Evolutionary conservation across 371 early-diverging fungal species (phyloP).

Genomic region (Rhizopus stolonifer): DNA sequence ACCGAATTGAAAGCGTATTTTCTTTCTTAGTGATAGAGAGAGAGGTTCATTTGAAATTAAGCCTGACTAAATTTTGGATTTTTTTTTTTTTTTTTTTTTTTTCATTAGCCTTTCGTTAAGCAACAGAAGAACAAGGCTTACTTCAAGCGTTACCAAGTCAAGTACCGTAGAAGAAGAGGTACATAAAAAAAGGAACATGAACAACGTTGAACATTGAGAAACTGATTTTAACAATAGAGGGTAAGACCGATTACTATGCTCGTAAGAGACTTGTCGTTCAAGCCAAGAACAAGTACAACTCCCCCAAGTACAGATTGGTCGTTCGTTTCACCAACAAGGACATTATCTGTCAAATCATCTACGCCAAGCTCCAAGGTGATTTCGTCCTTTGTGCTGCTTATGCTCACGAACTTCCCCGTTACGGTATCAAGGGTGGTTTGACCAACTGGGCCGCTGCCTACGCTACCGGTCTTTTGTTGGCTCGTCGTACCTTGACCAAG

Average conservation of each 20-base stretch:
- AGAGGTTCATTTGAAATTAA: too few species aligned
- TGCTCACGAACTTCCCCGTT: conserved; percentile 97
- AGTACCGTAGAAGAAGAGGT: conserved; percentile 98
- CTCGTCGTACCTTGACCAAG: conserved; percentile 95
- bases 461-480: conserved; percentile 98
- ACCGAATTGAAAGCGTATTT: neutral
- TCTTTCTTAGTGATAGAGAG: too few species aligned
- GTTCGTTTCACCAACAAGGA: too few species aligned
- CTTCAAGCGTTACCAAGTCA: conserved; percentile 99
- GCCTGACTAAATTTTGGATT: too few species aligned
- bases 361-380: conserved; percentile 99
- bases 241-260: conserved; percentile 99
- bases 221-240: conserved; percentile 68
- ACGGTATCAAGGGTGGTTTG: conserved; percentile 98
- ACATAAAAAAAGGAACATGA: conserved; percentile 25
- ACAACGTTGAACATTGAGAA: neutral
- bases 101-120: conserved; percentile 43
- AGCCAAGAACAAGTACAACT: too few species aligned
- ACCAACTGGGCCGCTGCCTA: conserved; percentile 99
- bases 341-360: conserved; percentile 97
- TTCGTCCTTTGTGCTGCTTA: conserved; percentile 97
- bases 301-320: too few species aligned
- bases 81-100: too few species aligned
- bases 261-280: too few species aligned
- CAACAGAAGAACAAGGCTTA: conserved; percentile 75